Evolutionary conservation across 2,329 filamentous ascomycete genomes (phyloP).

Genomic region (Cordyceps pruinosa): DNA sequence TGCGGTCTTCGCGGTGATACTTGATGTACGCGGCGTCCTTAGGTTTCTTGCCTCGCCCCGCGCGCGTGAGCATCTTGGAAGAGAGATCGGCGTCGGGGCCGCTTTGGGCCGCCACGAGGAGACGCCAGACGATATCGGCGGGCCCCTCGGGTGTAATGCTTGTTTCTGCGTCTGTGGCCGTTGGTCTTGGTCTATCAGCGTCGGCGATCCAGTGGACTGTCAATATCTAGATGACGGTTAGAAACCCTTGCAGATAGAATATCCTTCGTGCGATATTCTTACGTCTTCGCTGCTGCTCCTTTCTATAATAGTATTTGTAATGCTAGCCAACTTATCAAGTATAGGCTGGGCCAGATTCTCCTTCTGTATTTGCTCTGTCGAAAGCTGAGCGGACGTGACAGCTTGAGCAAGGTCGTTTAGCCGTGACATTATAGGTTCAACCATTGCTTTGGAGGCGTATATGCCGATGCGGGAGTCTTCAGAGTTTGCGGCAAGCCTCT

Average conservation of each 20-base stretch:
- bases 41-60: conserved; percentile 5
- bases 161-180: background rate
- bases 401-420: conserved; percentile 25
- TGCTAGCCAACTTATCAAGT: conserved; percentile 24
- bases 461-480: conserved; percentile 24
- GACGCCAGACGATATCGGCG: conserved; percentile 38
- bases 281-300: conserved; percentile 18
- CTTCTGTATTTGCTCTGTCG: conserved; percentile 18
- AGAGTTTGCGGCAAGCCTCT: conserved; percentile 21
- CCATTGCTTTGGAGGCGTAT: conserved; percentile 23
- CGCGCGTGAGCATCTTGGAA: conserved; percentile 19
- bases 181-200: conserved; percentile 3
- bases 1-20: conserved; percentile 25
- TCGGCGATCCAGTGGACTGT: conserved; percentile 38
- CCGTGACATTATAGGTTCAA: conserved; percentile 28
- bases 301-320: conserved; percentile 28
- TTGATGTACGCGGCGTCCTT: conserved; percentile 15
- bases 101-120: conserved; percentile 30
- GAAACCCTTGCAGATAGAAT: background rate
- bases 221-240: conserved; percentile 21
- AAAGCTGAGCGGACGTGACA: conserved; percentile 22
- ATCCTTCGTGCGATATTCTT: conserved; percentile 4
- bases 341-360: conserved; percentile 17
- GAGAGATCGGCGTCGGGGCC: background rate
- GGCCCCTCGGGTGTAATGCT: conserved; percentile 29